Conservation (phyloP, 768 basidiomycete genomes). For the Albatrellus ellisii region DNA sequence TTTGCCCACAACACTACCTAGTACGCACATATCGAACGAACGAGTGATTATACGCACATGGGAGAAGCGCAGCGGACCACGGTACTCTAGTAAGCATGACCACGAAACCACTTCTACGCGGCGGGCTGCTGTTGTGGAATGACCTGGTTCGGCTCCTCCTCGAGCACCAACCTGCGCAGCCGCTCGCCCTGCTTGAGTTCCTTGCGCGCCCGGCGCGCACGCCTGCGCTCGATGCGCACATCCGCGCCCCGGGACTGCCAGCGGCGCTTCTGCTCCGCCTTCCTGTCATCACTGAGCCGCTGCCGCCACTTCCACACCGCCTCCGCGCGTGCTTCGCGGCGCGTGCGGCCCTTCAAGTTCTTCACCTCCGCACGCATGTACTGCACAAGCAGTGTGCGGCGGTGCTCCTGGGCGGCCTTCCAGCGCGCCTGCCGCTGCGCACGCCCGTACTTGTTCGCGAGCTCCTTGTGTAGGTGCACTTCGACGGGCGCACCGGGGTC, state of each 20-base stretch:
- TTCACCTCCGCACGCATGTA: constrained; percentile 34
- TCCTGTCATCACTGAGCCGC: constrained; percentile 40
- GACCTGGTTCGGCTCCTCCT: constrained; percentile 20
- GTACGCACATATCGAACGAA: not conserved
- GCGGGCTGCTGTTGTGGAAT: constrained; percentile 10
- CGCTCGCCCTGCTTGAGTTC: constrained; percentile 17
- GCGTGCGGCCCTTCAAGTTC: constrained; percentile 45
- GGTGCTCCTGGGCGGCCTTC: constrained; percentile 40
- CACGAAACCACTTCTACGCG: not conserved
- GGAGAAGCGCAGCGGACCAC: not conserved
- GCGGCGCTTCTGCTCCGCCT: constrained; percentile 46
- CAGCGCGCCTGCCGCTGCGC: constrained; percentile 74
- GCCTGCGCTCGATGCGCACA: constrained; percentile 15
- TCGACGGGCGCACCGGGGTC: constrained; percentile 51
- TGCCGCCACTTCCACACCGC: constrained; percentile 65
- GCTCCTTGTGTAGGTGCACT: constrained; percentile 48
- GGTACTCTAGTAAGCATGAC: not conserved
- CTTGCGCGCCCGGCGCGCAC: constrained; percentile 18
- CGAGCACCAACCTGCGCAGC: constrained; percentile 20
- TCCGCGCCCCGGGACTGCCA: constrained; percentile 28
- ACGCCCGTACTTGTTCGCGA: constrained; percentile 71
- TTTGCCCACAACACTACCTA: not conserved
- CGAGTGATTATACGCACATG: not conserved
- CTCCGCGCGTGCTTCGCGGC: constrained; percentile 54
- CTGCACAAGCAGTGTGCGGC: constrained; percentile 36